These are phyloP conservation scores for Goffeauzyma gilvescens DNA, from an alignment of 768 basidiomycete genomes.

Conservation along the genomic window DNA sequence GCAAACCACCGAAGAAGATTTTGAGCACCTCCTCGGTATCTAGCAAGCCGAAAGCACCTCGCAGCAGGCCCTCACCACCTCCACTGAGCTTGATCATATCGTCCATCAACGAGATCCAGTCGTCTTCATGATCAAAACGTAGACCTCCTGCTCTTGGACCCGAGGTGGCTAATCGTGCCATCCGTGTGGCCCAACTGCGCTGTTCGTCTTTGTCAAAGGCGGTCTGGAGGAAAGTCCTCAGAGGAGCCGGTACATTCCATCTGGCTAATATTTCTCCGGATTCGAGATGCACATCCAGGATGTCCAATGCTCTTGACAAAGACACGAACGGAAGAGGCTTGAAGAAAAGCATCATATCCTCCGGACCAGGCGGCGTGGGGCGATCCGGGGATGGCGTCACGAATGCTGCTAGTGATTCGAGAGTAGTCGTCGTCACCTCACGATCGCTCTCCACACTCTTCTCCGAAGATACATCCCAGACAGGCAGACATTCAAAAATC, in stretches of 20 bases:
- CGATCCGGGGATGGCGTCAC: constrained; percentile 53
- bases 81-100: constrained; percentile 68
- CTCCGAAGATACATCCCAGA: constrained; percentile 44
- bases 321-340: constrained; percentile 52
- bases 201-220: constrained; percentile 48
- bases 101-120: constrained; percentile 72
- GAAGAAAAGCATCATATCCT: constrained; percentile 65
- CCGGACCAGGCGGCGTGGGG: constrained; percentile 39
- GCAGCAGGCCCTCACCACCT: constrained; percentile 44
- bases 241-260: constrained; percentile 64
- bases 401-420: constrained; percentile 59
- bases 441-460: constrained; percentile 40
- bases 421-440: constrained; percentile 63
- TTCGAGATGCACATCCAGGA: constrained; percentile 82
- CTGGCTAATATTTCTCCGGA: constrained; percentile 76
- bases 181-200: constrained; percentile 26
- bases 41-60: constrained; percentile 64
- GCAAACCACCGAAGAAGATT: constrained; percentile 71
- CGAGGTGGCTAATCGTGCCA: constrained; percentile 1
- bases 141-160: constrained; percentile 34
- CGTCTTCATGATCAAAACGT: constrained; percentile 35
- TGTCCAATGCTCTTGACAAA: constrained; percentile 66
- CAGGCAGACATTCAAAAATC: constrained; percentile 91
- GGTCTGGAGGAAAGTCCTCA: constrained; percentile 81
- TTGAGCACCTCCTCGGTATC: constrained; percentile 48